Evolutionary conservation across 2,329 filamentous ascomycete genomes (phyloP).

Genomic region (Remersonia thermophila): DNA sequence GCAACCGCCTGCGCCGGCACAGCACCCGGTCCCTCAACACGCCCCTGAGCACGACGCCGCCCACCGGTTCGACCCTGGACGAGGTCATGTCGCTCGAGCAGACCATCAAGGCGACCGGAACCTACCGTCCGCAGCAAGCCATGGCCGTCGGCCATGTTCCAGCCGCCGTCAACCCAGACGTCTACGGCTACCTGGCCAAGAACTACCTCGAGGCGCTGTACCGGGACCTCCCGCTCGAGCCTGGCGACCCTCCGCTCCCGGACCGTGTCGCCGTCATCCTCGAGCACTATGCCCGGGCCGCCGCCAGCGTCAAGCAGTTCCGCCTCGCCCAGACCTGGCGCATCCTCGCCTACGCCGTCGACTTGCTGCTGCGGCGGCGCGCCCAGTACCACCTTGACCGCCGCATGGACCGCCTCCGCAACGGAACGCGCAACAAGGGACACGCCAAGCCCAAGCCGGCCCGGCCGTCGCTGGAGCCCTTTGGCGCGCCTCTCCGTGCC

Average conservation of each 20-base stretch:
- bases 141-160: constrained; percentile 51
- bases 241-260: constrained; percentile 27
- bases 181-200: constrained; percentile 44
- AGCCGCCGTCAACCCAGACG: constrained; percentile 33
- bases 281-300: constrained; percentile 44
- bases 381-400: constrained; percentile 45
- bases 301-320: constrained; percentile 44
- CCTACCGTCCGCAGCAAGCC: constrained; percentile 47
- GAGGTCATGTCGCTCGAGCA: constrained; percentile 42
- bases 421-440: constrained; percentile 17
- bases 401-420: constrained; percentile 29
- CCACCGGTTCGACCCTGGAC: constrained; percentile 27
- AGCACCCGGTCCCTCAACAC: constrained; percentile 31
- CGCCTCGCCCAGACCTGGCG: constrained; percentile 54
- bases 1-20: constrained; percentile 29
- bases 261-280: constrained; percentile 39
- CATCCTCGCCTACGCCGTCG: constrained; percentile 44
- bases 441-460: constrained; percentile 17
- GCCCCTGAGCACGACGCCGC: constrained; percentile 43
- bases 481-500: neutral
- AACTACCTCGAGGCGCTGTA: constrained; percentile 44
- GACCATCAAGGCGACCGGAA: constrained; percentile 43
- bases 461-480: neutral
- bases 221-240: constrained; percentile 32
- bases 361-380: constrained; percentile 39